Percentiles rank a stretch among this genome's conserved stretches.
phyloP scores from a whole-genome alignment of 1,284 basidiomycete species.

The Pseudomicrostroma phylloplanum region DNA sequence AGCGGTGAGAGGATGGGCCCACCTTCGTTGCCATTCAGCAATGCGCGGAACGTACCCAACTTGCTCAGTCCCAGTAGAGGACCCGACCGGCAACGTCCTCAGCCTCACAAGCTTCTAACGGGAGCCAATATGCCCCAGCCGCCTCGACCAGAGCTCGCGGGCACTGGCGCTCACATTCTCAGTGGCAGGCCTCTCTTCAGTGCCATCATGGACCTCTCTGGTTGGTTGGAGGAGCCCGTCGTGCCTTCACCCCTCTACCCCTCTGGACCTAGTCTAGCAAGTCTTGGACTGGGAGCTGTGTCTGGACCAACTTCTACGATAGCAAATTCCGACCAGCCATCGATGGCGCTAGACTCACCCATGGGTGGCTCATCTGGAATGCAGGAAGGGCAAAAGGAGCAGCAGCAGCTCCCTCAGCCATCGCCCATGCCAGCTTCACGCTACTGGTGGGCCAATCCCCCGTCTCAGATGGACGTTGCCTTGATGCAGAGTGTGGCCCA shows the following conservation, averaged over 20 bases:
- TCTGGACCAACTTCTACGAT: neutral
- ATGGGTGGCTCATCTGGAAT: neutral
- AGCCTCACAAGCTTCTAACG: slow-evolving; percentile 15
- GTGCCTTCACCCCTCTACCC: slow-evolving; percentile 46
- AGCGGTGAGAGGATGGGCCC: no score
- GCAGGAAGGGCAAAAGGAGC: slow-evolving; percentile 7
- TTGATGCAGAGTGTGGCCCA: slow-evolving; percentile 30
- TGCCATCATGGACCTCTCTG: slow-evolving; percentile 31
- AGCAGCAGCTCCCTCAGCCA: slow-evolving; percentile 5
- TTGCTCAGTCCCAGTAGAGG: no score
- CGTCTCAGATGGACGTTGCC: slow-evolving; percentile 1
- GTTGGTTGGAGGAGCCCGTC: slow-evolving; percentile 48
- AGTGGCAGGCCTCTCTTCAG: slow-evolving; percentile 18
- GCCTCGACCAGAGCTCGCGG: neutral
- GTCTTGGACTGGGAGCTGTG: slow-evolving; percentile 19
- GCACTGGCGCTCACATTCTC: neutral
- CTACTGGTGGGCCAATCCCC: slow-evolving; percentile 35
- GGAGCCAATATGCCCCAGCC: slow-evolving; percentile 18
- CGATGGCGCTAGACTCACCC: neutral
- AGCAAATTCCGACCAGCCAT: neutral
- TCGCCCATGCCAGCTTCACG: slow-evolving; percentile 8
- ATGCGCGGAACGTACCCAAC: no score
- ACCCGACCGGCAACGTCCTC: slow-evolving; percentile 8
- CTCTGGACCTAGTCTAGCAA: slow-evolving; percentile 32
- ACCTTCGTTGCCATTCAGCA: no score